phyloP scores from a whole-genome alignment of 2,329 filamentous ascomycete genomes.

The Arachnopeziza araneosa region DNA sequence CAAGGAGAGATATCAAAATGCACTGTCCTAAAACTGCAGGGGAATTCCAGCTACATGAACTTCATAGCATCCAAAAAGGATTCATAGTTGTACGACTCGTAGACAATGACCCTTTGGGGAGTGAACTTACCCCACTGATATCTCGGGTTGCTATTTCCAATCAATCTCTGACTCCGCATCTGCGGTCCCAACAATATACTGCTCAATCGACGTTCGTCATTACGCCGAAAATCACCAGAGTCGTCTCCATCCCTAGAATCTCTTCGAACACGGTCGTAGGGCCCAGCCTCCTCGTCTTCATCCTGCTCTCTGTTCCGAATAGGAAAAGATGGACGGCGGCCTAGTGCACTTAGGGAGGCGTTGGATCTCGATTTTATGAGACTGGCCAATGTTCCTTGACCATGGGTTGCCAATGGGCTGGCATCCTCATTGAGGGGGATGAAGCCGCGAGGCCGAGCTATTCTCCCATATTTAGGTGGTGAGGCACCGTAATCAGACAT shows the following conservation, averaged over 20 bases:
- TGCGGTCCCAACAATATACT: conserved; percentile 57
- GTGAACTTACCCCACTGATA: conserved; percentile 46
- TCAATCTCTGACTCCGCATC: conserved; percentile 78
- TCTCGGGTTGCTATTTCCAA: conserved; percentile 80
- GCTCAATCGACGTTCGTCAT: conserved; percentile 53
- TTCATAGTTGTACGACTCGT: neutral
- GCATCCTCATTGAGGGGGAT: conserved; percentile 25
- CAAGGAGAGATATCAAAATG: neutral
- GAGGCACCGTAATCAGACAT: conserved; percentile 2
- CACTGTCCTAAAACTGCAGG: neutral
- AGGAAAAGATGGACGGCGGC: conserved; percentile 16
- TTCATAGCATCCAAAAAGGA: neutral
- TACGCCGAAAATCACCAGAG: conserved; percentile 21
- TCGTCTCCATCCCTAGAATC: conserved; percentile 16
- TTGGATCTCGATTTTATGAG: conserved; percentile 29
- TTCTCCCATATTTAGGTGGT: conserved; percentile 19
- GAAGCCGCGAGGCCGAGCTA: conserved; percentile 23
- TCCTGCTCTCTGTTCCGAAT: conserved; percentile 14
- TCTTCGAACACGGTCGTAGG: conserved; percentile 8
- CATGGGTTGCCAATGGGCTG: conserved; percentile 29
- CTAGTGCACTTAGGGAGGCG: conserved; percentile 18
- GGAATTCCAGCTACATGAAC: neutral
- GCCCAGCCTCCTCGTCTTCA: conserved; percentile 23
- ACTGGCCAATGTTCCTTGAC: conserved; percentile 23
- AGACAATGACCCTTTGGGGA: neutral